phyloP scores from a whole-genome alignment of 768 basidiomycete genomes.

The Baorangia bicolor region DNA sequence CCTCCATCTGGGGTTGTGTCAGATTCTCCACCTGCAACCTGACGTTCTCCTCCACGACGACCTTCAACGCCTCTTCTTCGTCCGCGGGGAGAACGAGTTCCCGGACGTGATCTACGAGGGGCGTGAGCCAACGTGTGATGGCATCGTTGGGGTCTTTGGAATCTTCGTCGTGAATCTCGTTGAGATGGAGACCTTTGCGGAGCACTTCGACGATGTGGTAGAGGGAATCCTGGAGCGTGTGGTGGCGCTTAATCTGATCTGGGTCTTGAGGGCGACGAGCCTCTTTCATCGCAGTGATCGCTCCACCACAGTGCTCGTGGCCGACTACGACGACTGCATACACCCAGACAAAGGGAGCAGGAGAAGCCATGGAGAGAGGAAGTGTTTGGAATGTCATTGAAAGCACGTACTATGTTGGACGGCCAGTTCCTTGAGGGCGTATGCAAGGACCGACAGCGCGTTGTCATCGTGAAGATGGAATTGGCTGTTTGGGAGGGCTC shows the following conservation, averaged over 20 bases:
- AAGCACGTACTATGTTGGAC: constrained; percentile 66
- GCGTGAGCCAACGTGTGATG: constrained; percentile 70
- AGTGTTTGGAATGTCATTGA: background rate
- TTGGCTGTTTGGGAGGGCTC: constrained; percentile 47
- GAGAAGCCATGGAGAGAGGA: background rate
- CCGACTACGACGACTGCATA: constrained; percentile 72
- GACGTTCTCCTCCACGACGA: constrained; percentile 56
- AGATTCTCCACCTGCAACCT: constrained; percentile 51
- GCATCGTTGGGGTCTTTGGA: constrained; percentile 39
- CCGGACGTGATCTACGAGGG: constrained; percentile 55
- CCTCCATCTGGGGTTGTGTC: constrained; percentile 34
- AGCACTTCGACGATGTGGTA: constrained; percentile 2
- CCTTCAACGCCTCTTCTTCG: constrained; percentile 30
- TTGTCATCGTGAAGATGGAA: constrained; percentile 69
- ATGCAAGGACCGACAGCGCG: constrained; percentile 66
- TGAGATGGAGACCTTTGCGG: constrained; percentile 26
- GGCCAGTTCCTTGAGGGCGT: constrained; percentile 64
- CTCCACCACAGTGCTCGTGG: constrained; percentile 82
- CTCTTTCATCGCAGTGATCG: constrained; percentile 37
- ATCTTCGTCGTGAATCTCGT: constrained; percentile 3
- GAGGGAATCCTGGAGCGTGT: constrained; percentile 16
- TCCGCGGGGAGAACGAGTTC: constrained; percentile 36
- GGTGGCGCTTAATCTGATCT: background rate
- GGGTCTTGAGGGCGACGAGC: constrained; percentile 1
- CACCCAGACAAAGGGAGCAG: background rate